Evolutionary conservation across 768 basidiomycete genomes (phyloP), one percentile per base, ranked within the genome.

Genomic region (Hemileccinum impolitum): DNA sequence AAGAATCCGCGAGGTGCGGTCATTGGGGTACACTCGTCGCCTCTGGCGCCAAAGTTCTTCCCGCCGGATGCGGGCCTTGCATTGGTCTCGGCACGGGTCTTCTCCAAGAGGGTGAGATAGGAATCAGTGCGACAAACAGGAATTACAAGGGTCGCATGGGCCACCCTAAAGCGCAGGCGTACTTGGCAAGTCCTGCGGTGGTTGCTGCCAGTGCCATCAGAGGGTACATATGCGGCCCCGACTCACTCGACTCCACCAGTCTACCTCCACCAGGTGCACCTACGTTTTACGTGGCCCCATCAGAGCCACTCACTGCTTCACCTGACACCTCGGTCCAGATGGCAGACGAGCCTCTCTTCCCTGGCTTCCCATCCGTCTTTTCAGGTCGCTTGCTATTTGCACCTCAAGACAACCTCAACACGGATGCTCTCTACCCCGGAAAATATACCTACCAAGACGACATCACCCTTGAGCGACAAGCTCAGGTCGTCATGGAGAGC

Each of bases 121-220:
- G 96, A 1, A 98, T 99, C 64, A 95, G 93, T 55, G 96, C 96
- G 4, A 98, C 95, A 7, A 99, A 99, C 70, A 77, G 96, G 70
- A 99, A 99, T 64, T 99, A 97, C 74, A 98, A 99, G 74, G 96
- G 96, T 4, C 80, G 96, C 4, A 99, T 99, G 96, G 96, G 96
- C 0, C 83, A 87, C 55, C 95, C 96, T 0, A 90, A 91, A 44
- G 95, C 96, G 0, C 81, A 87, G 57, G 95, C 96, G 1, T 98
- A 98, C 71, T 82, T 99, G 36, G 94, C 93, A 5, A 94, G 91
- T 55, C 96, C 96, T 1, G 94, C 92, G 3, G 95, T 98, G 7
- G 96, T 99, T 13, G 95, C 96, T 19, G 94, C 96, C 4, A 94
- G 91, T 47, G 96, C 96, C 2, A 73, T 94, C 39, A 90, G 87